These are phyloP conservation scores for Coemansia sp. DNA, from an alignment of 192 early-diverging fungal species.

Conservation along the genomic window DNA sequence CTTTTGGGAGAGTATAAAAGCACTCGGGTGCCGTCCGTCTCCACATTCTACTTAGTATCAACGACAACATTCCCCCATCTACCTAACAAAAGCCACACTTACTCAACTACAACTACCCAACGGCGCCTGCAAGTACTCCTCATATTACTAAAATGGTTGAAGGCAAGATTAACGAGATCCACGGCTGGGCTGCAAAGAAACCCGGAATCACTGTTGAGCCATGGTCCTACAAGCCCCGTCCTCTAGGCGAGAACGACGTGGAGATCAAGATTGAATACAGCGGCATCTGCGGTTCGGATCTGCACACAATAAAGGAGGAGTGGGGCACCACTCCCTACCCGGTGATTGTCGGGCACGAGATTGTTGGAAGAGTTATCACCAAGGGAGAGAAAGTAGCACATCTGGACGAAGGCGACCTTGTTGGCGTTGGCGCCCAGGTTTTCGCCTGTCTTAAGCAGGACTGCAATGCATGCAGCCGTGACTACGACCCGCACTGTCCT, in stretches of 20 bases:
- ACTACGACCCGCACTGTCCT: conserved; percentile 49
- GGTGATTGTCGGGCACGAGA: conserved; percentile 69
- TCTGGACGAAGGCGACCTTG: conserved; percentile 60
- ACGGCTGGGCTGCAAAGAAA: conserved; percentile 48
- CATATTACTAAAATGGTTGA: conserved; percentile 30
- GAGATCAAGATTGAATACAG: conserved; percentile 76
- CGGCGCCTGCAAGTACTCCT: neutral
- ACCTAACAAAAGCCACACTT: too few relatives aligned
- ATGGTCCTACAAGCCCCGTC: conserved; percentile 61
- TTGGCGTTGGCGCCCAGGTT: conserved; percentile 70
- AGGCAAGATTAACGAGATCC: conserved; percentile 50
- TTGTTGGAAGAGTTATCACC: conserved; percentile 63
- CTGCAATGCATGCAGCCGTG: conserved; percentile 58
- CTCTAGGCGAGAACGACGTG: conserved; percentile 63
- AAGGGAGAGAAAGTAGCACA: conserved; percentile 59
- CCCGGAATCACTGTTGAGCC: conserved; percentile 44
- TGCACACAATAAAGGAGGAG: conserved; percentile 67
- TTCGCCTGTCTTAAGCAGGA: conserved; percentile 56
- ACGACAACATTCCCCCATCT: too few relatives aligned
- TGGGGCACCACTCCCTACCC: conserved; percentile 56
- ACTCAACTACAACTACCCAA: too few relatives aligned
- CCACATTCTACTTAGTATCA: too few relatives aligned
- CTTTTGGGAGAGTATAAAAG: too few relatives aligned
- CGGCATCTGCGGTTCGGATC: conserved; percentile 78
- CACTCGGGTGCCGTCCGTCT: too few relatives aligned